phyloP scores from a whole-genome alignment of 2,329 filamentous ascomycete genomes.

The Penicillium expansum region DNA sequence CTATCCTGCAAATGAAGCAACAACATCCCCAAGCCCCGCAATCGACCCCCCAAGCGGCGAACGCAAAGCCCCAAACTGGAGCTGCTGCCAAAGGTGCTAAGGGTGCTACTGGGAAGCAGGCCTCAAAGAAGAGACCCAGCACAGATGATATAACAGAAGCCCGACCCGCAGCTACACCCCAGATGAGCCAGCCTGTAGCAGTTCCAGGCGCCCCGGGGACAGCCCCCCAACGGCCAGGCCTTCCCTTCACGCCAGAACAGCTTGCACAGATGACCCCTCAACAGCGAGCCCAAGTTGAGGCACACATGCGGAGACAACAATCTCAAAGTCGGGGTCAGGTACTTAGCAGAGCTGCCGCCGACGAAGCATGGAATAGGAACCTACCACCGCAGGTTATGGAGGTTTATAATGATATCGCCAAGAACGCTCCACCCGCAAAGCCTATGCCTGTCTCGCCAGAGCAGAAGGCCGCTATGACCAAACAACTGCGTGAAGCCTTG shows the following conservation, averaged over 20 bases:
- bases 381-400: constrained; percentile 41
- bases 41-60: constrained; percentile 29
- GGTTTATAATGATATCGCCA: constrained; percentile 39
- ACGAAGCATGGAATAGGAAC: constrained; percentile 39
- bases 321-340: constrained; percentile 30
- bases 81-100: constrained; percentile 28
- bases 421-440: constrained; percentile 30
- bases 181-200: constrained; percentile 23
- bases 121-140: constrained; percentile 45
- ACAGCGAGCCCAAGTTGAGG: constrained; percentile 41
- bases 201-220: constrained; percentile 20
- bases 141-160: constrained; percentile 49
- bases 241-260: constrained; percentile 36
- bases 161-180: constrained; percentile 38
- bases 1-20: constrained; percentile 26
- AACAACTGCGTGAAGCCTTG: constrained; percentile 41
- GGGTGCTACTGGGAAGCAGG: constrained; percentile 29
- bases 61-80: constrained; percentile 31
- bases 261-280: constrained; percentile 42
- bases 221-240: constrained; percentile 21
- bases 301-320: constrained; percentile 37
- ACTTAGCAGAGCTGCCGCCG: constrained; percentile 34
- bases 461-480: constrained; percentile 38
- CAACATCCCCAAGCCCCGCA: constrained; percentile 23
- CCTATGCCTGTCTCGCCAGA: constrained; percentile 39